Percentiles rank a stretch among this genome's conserved stretches.
Evolutionary conservation across 257 asterid genomes (phyloP).

Genomic region (Cinchona pubescens): DNA sequence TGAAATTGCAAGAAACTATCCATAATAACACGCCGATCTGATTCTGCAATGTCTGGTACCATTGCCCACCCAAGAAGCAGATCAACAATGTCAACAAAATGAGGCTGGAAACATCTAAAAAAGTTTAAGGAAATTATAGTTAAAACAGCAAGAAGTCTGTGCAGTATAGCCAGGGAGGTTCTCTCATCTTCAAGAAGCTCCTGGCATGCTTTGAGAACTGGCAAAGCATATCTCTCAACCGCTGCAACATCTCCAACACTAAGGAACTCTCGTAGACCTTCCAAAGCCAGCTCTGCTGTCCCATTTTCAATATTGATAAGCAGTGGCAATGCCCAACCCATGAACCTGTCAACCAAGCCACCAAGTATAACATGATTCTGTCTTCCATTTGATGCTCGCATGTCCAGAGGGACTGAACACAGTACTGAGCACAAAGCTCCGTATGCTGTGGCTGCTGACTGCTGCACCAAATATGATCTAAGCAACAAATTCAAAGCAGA

Average conservation of each 20-base stretch:
- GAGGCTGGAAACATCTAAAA: constrained; percentile 90
- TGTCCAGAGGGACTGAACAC: constrained; percentile 60
- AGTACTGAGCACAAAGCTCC: constrained; percentile 82
- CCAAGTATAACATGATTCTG: constrained; percentile 71
- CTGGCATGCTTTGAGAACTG: constrained; percentile 93
- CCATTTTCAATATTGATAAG: constrained; percentile 53
- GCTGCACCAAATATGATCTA: constrained; percentile 83
- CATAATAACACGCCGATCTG: constrained; percentile 80
- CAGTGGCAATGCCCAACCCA: constrained; percentile 89
- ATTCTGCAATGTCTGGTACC: constrained; percentile 74
- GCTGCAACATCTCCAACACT: constrained; percentile 82
- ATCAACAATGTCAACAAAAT: constrained; percentile 91
- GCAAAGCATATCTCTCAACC: constrained; percentile 85
- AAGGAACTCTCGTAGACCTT: constrained; percentile 83
- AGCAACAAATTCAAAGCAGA: not conserved
- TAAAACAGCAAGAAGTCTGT: constrained; percentile 68
- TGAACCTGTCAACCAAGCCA: constrained; percentile 72
- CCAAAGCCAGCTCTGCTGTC: constrained; percentile 75
- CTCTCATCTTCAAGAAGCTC: constrained; percentile 98
- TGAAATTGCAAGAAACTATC: constrained; percentile 96
- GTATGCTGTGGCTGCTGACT: constrained; percentile 84
- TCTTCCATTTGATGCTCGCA: constrained; percentile 80
- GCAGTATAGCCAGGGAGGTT: constrained; percentile 76
- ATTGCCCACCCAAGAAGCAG: constrained; percentile 98
- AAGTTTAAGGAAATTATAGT: constrained; percentile 82